phyloP scores from a whole-genome alignment of 352 stramenopile genomes.

The Elongisporangium prolatum region DNA sequence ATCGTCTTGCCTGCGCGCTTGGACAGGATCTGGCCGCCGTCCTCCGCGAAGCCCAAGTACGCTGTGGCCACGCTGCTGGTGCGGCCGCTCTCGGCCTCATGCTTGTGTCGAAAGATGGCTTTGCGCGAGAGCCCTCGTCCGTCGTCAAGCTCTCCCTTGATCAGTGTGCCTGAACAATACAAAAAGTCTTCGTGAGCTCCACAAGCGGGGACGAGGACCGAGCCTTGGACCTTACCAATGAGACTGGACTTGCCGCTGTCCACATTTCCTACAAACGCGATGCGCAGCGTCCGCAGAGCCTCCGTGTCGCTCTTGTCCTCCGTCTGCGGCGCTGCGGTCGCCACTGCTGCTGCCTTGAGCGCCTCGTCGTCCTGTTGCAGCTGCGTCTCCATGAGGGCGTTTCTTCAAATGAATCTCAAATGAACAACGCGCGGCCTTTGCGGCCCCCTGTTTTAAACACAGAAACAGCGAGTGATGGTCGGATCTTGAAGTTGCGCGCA shows the following conservation, averaged over 20 bases:
- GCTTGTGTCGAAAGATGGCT: slow-evolving; percentile 86
- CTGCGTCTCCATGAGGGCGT: background rate
- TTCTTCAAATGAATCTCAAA: background rate
- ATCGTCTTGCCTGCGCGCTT: slow-evolving; percentile 70
- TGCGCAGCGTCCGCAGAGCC: slow-evolving; percentile 63
- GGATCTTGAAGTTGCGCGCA: background rate
- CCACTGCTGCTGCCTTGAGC: background rate
- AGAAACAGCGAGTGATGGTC: background rate
- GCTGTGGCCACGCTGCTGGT: slow-evolving; percentile 81
- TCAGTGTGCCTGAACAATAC: slow-evolving; percentile 70
- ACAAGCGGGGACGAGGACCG: background rate
- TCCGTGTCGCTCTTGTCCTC: slow-evolving; percentile 15
- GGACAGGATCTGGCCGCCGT: slow-evolving; percentile 73
- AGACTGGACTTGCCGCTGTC: slow-evolving; percentile 93
- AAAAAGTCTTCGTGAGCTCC: background rate
- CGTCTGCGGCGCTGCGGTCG: slow-evolving; percentile 3
- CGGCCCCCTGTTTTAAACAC: background rate
- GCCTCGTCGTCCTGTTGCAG: slow-evolving; percentile 4
- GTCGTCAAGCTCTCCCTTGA: slow-evolving; percentile 95
- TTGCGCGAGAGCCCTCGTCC: slow-evolving; percentile 86
- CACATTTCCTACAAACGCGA: slow-evolving; percentile 91
- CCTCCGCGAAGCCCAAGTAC: slow-evolving; percentile 78
- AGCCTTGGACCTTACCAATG: slow-evolving; percentile 68
- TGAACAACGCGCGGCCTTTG: background rate
- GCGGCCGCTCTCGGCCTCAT: slow-evolving; percentile 76